A percentile compares a stretch with the other conserved stretches of the same genome.
These are phyloP conservation scores for Sphagnum magellanicum DNA, from an alignment of 228 moss, liverwort and hornwort species.

Conservation along the genomic window DNA sequence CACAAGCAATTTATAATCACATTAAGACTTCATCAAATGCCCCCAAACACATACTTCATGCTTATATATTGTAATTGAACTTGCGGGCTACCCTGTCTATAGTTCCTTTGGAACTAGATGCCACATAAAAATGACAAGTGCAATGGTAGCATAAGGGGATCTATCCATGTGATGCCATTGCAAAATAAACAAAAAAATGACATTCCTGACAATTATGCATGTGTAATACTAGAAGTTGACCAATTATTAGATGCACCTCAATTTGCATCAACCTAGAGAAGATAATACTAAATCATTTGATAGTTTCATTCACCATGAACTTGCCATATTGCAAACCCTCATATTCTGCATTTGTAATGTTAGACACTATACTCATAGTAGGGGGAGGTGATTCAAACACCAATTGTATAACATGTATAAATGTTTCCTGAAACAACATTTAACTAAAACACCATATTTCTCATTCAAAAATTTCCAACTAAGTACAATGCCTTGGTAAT, in stretches of 20 bases:
- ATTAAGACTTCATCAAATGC: slow-evolving; percentile 65
- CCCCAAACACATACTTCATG: slow-evolving; percentile 91
- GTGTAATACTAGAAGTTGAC: not conserved
- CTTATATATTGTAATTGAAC: slow-evolving; percentile 13
- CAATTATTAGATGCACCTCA: not conserved
- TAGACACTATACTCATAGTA: slow-evolving; percentile 8
- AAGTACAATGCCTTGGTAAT: not conserved
- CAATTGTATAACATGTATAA: slow-evolving; percentile 38
- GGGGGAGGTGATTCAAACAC: slow-evolving; percentile 54
- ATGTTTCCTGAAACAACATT: slow-evolving; percentile 28
- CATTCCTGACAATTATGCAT: too few species aligned
- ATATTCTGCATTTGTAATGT: slow-evolving; percentile 17
- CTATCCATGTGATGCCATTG: slow-evolving; percentile 66
- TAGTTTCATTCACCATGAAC: slow-evolving; percentile 59
- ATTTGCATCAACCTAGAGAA: too few species aligned
- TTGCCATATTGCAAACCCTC: slow-evolving; percentile 60
- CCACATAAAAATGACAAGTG: slow-evolving; percentile 73
- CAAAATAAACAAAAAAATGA: slow-evolving; percentile 3
- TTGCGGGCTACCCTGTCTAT: not conserved
- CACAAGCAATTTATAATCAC: slow-evolving; percentile 54
- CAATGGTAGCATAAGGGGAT: slow-evolving; percentile 49
- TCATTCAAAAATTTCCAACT: not conserved
- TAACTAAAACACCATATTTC: not conserved
- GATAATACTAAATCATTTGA: too few species aligned
- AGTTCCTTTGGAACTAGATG: slow-evolving; percentile 24